Conservation (phyloP, 176 grass and related monocot species). For the Melocanna baccifera region DNA sequence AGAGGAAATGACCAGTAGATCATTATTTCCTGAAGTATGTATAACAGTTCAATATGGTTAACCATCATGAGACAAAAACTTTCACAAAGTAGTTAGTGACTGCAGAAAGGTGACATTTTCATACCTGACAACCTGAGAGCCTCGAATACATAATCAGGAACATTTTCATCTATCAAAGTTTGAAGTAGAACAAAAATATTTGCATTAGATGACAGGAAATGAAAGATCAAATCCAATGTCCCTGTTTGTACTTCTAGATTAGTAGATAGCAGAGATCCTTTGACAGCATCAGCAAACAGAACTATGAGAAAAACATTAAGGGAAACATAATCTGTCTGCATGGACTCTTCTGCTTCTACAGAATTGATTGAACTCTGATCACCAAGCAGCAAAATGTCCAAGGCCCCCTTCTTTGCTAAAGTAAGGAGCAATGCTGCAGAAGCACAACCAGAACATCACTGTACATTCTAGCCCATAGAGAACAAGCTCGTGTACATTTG, state of each 20-base stretch:
- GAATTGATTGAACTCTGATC: constrained; percentile 31
- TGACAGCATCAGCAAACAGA: constrained; percentile 87
- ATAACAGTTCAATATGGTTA: constrained; percentile 28
- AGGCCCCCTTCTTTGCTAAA: constrained; percentile 55
- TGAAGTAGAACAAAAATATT: constrained; percentile 55
- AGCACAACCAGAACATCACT: constrained; percentile 31
- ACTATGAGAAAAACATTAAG: constrained; percentile 44
- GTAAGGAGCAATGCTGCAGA: constrained; percentile 80
- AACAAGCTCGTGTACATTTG: not conserved
- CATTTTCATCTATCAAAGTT: constrained; percentile 73
- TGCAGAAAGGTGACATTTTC: not conserved
- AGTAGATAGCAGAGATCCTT: constrained; percentile 89
- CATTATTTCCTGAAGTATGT: constrained; percentile 75
- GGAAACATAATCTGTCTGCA: constrained; percentile 31
- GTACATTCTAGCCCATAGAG: constrained; percentile 5
- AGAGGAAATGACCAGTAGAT: constrained; percentile 63
- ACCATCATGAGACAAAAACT: constrained; percentile 11
- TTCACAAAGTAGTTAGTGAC: constrained; percentile 8
- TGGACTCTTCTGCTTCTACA: constrained; percentile 43
- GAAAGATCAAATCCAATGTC: constrained; percentile 83
- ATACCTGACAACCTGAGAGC: constrained; percentile 82
- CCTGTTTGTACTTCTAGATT: constrained; percentile 69
- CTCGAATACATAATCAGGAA: constrained; percentile 95
- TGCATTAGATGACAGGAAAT: constrained; percentile 67
- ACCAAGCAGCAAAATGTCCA: constrained; percentile 47